Base-by-base conservation (phyloP, 345 rosid species). In the Eucalyptus erythrocorys region DNA sequence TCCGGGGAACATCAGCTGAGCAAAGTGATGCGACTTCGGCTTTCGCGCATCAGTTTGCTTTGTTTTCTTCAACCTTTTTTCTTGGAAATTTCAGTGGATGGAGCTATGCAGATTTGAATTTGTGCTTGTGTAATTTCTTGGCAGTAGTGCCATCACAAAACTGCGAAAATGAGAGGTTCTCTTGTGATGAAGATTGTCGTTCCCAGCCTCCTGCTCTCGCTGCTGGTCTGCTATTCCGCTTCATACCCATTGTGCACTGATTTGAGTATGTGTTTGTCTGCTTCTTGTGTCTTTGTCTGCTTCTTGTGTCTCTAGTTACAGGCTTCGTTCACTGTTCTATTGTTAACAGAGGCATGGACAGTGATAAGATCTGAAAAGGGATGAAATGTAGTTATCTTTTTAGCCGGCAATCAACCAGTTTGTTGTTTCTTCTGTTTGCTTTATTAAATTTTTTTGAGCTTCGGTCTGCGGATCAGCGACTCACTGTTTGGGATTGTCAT, bases 231-330 rank as follows among this genome's bases (percentile, higher is more conserved):
- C 24, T 76, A 22, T 76, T 76, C 91, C 86, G 91, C 88, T n/a
- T 91, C 93, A 7, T 88, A 43, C 79, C 92, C 94, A 12, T 86
- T 90, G 66, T 89, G 94, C 82, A 92, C 87, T 49, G 90, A 92
- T 92, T 94, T 92, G 86, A 91, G 93, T 91, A 88, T 86, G 92
- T 91, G 84, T 40, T 76, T 12, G 47, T 40, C 24, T 76, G 84
- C 14, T 76, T n/a, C n/a, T n/a, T n/a, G n/a, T n/a, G n/a, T n/a
- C n/a, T n/a, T n/a, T n/a, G n/a, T n/a, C n/a, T n/a, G n/a, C n/a
- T 76, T 76, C 84, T 40, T 57, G 53, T 66, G 48, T 80, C 68
- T 47, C 48, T 30, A 27, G 59, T 57, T 16, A 47, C 59, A 43
- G n/a, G 84, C 59, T 88, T 45, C 88, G 82, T 87, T 64, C 86